Percentiles rank a stretch among this genome's conserved stretches.
These are phyloP conservation scores for Alternaria consortialis DNA, from an alignment of 2,329 filamentous ascomycete genomes.

Conservation along the genomic window DNA sequence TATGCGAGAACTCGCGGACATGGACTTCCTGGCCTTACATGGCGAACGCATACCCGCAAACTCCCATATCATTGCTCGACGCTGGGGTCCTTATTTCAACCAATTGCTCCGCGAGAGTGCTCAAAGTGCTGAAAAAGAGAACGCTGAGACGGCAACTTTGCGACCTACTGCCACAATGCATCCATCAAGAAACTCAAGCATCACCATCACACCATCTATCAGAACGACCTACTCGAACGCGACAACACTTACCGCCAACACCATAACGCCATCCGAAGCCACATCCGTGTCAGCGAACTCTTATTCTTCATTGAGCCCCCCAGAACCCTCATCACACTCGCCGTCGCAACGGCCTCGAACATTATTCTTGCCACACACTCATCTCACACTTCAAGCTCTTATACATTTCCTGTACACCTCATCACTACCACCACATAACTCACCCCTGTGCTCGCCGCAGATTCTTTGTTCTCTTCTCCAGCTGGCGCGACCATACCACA, in stretches of 20 bases:
- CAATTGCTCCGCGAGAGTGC: conserved; percentile 84
- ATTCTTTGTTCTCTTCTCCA: conserved; percentile 95
- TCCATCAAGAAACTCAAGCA: conserved; percentile 77
- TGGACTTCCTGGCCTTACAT: conserved; percentile 93
- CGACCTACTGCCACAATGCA: conserved; percentile 66
- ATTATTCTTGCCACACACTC: conserved; percentile 91
- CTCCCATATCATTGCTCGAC: conserved; percentile 82
- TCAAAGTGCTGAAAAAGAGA: conserved; percentile 65
- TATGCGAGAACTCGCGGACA: conserved; percentile 88
- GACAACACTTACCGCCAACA: conserved; percentile 55
- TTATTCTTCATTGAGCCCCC: conserved; percentile 57
- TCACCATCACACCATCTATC: conserved; percentile 81
- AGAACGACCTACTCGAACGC: conserved; percentile 58
- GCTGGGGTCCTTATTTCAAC: conserved; percentile 97
- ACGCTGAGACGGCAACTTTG: conserved; percentile 76
- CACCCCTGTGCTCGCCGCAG: conserved; percentile 87
- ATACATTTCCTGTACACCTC: conserved; percentile 95
- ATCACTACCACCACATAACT: conserved; percentile 77
- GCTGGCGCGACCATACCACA: conserved; percentile 88
- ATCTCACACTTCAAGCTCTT: conserved; percentile 86
- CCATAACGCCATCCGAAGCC: conserved; percentile 47
- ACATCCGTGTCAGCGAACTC: conserved; percentile 53
- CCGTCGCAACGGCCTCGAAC: conserved; percentile 79
- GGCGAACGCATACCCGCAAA: conserved; percentile 94
- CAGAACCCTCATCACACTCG: conserved; percentile 62